A percentile compares a stretch with the other conserved stretches of the same genome.
phyloP scores from a whole-genome alignment of 352 stramenopile species.

The Phytophthora citricola region DNA sequence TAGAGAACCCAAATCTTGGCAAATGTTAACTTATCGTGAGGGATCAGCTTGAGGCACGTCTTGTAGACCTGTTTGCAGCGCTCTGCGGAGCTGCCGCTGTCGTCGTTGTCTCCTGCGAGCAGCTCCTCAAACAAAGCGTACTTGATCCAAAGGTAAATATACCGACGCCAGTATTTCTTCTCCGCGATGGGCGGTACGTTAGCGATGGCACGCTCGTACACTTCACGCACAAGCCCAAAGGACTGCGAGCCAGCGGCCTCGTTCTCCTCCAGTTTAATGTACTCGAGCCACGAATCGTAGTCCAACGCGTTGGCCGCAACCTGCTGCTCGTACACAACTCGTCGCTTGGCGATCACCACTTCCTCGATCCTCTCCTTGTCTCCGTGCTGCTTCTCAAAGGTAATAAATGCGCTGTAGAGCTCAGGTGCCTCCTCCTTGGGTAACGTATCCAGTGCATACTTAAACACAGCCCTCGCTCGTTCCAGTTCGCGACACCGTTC shows the following conservation, averaged over 20 bases:
- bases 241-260: slow-evolving; percentile 64
- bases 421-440: slow-evolving; percentile 90
- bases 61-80: slow-evolving; percentile 95
- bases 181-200: slow-evolving; percentile 95
- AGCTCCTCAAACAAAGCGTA: slow-evolving; percentile 99
- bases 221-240: slow-evolving; percentile 88
- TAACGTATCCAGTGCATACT: slow-evolving; percentile 83
- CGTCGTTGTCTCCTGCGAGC: slow-evolving; percentile 69
- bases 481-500: slow-evolving; percentile 96
- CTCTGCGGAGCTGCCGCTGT: slow-evolving; percentile 49
- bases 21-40: slow-evolving; percentile 97
- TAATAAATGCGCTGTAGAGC: slow-evolving; percentile 96
- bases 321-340: slow-evolving; percentile 95
- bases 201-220: slow-evolving; percentile 96
- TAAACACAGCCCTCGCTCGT: slow-evolving; percentile 90
- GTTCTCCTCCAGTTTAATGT: slow-evolving; percentile 97
- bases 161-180: slow-evolving; percentile 98
- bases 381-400: slow-evolving; percentile 99
- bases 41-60: slow-evolving; percentile 93
- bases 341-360: slow-evolving; percentile 95
- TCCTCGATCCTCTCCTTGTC: slow-evolving; percentile 96
- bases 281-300: slow-evolving; percentile 99
- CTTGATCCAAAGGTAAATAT: slow-evolving; percentile 99
- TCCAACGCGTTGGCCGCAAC: slow-evolving; percentile 92
- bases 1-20: slow-evolving; percentile 99